Evolutionary conservation across 305 asterid genomes (phyloP).

Genomic region (Fraxinus ornus): DNA sequence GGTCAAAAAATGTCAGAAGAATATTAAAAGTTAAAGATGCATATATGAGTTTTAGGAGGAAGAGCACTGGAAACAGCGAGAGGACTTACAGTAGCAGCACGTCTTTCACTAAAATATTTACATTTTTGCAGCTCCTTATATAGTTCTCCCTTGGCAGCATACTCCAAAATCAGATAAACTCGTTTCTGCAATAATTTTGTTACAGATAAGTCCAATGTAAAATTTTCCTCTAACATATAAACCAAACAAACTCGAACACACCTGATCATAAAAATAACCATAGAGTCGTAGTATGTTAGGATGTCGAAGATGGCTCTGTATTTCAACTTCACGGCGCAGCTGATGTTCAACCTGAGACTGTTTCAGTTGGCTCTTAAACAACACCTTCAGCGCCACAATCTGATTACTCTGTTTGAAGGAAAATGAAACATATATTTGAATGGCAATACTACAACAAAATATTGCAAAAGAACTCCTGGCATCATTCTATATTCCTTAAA

Average conservation of each 20-base stretch:
- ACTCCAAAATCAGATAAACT: slow-evolving; percentile 86
- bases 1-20: neutral
- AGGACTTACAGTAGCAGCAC: slow-evolving; percentile 85
- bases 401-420: slow-evolving; percentile 34
- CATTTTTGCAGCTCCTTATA: slow-evolving; percentile 83
- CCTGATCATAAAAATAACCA: slow-evolving; percentile 97
- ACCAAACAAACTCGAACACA: slow-evolving; percentile 20
- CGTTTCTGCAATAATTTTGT: slow-evolving; percentile 65
- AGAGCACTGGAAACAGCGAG: neutral
- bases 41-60: neutral
- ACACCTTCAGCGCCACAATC: slow-evolving; percentile 83
- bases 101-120: slow-evolving; percentile 82
- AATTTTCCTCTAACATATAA: neutral
- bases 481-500: neutral
- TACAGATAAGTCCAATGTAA: slow-evolving; percentile 6
- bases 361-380: slow-evolving; percentile 83
- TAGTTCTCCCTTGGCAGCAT: slow-evolving; percentile 95
- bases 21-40: neutral
- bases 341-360: slow-evolving; percentile 97
- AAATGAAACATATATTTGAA: neutral
- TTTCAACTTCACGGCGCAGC: slow-evolving; percentile 97
- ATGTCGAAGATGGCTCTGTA: slow-evolving; percentile 95
- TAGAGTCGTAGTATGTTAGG: slow-evolving; percentile 88
- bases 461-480: neutral
- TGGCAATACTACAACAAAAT: neutral